Evolutionary conservation across 192 early-diverging fungal genomes (phyloP).

Genomic region (Coemansia sp.): DNA sequence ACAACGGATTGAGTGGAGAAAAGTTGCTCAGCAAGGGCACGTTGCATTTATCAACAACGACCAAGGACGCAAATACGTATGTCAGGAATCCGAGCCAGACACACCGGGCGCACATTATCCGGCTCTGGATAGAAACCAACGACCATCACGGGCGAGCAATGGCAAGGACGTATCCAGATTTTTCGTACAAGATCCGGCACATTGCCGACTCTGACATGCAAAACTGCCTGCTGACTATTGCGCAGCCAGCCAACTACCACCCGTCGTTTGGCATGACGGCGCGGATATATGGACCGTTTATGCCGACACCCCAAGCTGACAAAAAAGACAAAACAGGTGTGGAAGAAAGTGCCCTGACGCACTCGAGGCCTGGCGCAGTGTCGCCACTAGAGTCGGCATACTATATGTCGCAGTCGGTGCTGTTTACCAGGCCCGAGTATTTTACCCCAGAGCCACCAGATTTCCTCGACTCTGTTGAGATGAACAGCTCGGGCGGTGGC

Average conservation of each 20-base stretch:
- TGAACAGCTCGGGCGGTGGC: background rate
- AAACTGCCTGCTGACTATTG: conserved; percentile 33
- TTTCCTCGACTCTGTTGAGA: conserved; percentile 3
- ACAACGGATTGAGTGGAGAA: conserved; percentile 42
- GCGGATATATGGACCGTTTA: conserved; percentile 31
- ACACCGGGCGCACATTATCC: conserved; percentile 39
- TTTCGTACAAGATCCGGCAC: conserved; percentile 27
- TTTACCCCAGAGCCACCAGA: conserved; percentile 28
- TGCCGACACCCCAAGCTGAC: background rate
- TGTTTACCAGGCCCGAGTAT: conserved; percentile 35
- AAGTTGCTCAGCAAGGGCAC: conserved; percentile 46
- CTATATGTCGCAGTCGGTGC: conserved; percentile 34
- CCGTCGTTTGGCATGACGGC: conserved; percentile 47
- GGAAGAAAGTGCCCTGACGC: background rate
- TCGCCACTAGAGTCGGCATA: conserved; percentile 31
- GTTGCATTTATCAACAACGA: conserved; percentile 35
- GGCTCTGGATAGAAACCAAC: conserved; percentile 43
- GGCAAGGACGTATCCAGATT: conserved; percentile 12
- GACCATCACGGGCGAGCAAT: background rate
- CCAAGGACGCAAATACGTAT: conserved; percentile 21
- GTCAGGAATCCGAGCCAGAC: conserved; percentile 48
- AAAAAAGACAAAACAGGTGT: background rate
- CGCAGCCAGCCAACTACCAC: conserved; percentile 35
- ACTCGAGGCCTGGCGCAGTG: conserved; percentile 2
- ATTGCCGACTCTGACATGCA: conserved; percentile 48